A percentile compares a stretch with the other conserved stretches of the same genome.
Conservation (phyloP, 495 filamentous ascomycete genomes). For the Platismatia glauca region DNA sequence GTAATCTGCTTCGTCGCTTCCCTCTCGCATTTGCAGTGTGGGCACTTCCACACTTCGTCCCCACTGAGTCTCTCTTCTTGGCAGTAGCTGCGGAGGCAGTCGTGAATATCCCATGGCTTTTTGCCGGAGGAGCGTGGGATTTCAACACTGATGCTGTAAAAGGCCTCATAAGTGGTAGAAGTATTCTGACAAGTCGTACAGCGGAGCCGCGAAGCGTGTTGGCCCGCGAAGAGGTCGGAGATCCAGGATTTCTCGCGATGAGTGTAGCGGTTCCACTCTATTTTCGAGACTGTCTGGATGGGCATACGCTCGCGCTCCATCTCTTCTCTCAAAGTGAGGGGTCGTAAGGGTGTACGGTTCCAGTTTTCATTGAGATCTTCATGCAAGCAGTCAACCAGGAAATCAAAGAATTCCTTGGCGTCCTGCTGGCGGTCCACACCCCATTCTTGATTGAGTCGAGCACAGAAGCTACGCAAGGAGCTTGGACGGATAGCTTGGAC, state of each 20-base stretch:
- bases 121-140: slow-evolving; percentile 46
- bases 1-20: slow-evolving; percentile 67
- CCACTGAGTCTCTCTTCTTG: slow-evolving; percentile 55
- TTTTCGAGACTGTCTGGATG: slow-evolving; percentile 47
- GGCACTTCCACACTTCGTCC: slow-evolving; percentile 66
- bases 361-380: slow-evolving; percentile 68
- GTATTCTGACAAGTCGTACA: slow-evolving; percentile 58
- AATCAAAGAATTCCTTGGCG: slow-evolving; percentile 69
- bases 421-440: slow-evolving; percentile 62
- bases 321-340: slow-evolving; percentile 54
- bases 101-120: slow-evolving; percentile 39
- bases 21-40: slow-evolving; percentile 56
- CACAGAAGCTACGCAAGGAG: slow-evolving; percentile 49
- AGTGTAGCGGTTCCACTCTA: slow-evolving; percentile 62
- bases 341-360: slow-evolving; percentile 47
- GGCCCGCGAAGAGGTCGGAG: slow-evolving; percentile 61
- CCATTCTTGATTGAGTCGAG: slow-evolving; percentile 50
- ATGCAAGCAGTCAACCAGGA: slow-evolving; percentile 59
- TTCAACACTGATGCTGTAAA: slow-evolving; percentile 59
- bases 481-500: slow-evolving; percentile 50
- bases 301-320: slow-evolving; percentile 54
- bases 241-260: slow-evolving; percentile 60
- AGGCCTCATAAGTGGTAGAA: slow-evolving; percentile 64
- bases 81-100: slow-evolving; percentile 61
- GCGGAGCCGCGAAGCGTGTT: slow-evolving; percentile 54